phyloP scores from a whole-genome alignment of 129 eudicot genomes.

The Heracleum sosnowskyi region DNA sequence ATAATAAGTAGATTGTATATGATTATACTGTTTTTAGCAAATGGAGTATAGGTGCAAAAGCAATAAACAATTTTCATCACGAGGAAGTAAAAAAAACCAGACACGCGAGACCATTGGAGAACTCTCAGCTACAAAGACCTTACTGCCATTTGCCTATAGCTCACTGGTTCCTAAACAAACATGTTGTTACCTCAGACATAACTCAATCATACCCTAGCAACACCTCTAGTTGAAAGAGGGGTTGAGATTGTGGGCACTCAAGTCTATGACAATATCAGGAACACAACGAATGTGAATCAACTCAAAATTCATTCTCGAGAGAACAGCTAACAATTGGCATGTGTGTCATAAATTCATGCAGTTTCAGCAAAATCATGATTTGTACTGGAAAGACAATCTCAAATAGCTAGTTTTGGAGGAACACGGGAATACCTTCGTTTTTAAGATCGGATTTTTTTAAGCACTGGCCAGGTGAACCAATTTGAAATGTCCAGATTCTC shows the following conservation, averaged over 20 bases:
- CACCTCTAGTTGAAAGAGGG: conserved; percentile 25
- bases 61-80: conserved; percentile 53
- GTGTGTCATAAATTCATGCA: not conserved
- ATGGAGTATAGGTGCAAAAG: conserved; percentile 51
- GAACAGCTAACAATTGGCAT: not conserved
- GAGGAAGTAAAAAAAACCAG: conserved; percentile 58
- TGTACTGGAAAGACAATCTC: not conserved
- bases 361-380: too few species aligned
- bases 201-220: conserved; percentile 75
- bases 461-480: conserved; percentile 63
- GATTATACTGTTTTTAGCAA: too few species aligned
- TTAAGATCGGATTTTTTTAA: conserved; percentile 32
- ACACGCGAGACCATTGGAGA: conserved; percentile 51
- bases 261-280: not conserved
- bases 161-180: conserved; percentile 44
- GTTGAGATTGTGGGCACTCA: not conserved
- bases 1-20: too few species aligned
- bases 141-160: conserved; percentile 48
- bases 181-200: conserved; percentile 55
- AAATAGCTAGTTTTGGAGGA: not conserved
- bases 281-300: too few species aligned
- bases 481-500: conserved; percentile 45
- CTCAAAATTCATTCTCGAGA: not conserved
- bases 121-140: conserved; percentile 57
- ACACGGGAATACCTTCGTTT: conserved; percentile 37